Percentiles rank a stretch among this genome's conserved stretches.
These are phyloP conservation scores for Ceratocystiopsis minuta DNA, from an alignment of 2,329 filamentous ascomycete species.

Conservation along the genomic window DNA sequence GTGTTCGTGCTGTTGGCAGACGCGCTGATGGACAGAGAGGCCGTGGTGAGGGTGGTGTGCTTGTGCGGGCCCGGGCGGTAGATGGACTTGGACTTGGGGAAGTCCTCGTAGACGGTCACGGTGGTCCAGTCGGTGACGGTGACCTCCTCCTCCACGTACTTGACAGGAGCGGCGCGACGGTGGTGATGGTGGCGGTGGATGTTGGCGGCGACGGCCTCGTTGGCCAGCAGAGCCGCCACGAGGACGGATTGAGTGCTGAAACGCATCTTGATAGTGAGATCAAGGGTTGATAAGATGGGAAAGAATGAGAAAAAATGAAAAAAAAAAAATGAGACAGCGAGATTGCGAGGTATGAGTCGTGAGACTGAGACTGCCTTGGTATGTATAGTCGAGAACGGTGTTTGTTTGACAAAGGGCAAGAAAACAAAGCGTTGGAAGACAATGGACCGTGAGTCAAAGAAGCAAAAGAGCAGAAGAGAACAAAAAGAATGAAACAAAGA, in stretches of 20 bases:
- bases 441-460: neutral
- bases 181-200: constrained; percentile 24
- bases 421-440: too few relatives aligned
- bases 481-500: constrained; percentile 7
- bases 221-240: constrained; percentile 24
- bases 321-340: too few relatives aligned
- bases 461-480: neutral
- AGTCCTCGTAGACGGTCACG: constrained; percentile 21
- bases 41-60: constrained; percentile 5
- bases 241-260: constrained; percentile 17
- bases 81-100: constrained; percentile 5
- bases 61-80: constrained; percentile 3
- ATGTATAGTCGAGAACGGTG: neutral
- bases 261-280: constrained; percentile 4
- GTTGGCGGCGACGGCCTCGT: constrained; percentile 24
- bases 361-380: neutral
- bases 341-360: too few relatives aligned
- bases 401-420: neutral
- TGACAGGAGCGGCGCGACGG: constrained; percentile 17
- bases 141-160: constrained; percentile 17
- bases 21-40: constrained; percentile 1
- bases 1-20: constrained; percentile 3
- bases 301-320: too few relatives aligned
- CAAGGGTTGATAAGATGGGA: neutral
- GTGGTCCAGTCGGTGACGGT: constrained; percentile 22